A percentile compares a stretch with the other conserved stretches of the same genome.
Conservation (phyloP, 2,329 filamentous ascomycete genomes). For the Fusarium odoratissimum region DNA sequence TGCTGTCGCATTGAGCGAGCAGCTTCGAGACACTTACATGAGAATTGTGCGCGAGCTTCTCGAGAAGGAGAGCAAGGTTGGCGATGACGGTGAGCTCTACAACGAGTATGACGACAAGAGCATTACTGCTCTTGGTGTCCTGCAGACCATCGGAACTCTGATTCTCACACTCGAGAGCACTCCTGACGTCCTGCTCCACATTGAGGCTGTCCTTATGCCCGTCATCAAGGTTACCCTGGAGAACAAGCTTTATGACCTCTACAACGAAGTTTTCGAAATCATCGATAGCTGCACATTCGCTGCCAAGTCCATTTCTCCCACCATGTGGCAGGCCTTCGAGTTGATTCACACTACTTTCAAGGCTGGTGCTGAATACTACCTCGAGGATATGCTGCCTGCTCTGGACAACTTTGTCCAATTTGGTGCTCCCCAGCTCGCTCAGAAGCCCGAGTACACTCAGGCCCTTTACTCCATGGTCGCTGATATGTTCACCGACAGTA, state of each 20-base stretch:
- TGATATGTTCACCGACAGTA: constrained; percentile 92
- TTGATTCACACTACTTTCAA: constrained; percentile 98
- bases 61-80: constrained; percentile 84
- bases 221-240: constrained; percentile 96
- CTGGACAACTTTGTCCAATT: constrained; percentile 98
- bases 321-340: constrained; percentile 99
- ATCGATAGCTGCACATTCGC: constrained; percentile 99
- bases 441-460: constrained; percentile 87
- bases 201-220: constrained; percentile 96
- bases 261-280: constrained; percentile 99
- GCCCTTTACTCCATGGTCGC: constrained; percentile 94
- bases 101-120: constrained; percentile 99
- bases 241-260: constrained; percentile 97
- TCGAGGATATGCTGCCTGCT: constrained; percentile 98
- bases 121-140: constrained; percentile 93
- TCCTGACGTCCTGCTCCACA: constrained; percentile 91
- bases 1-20: constrained; percentile 93
- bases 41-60: constrained; percentile 92
- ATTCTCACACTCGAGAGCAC: constrained; percentile 98
- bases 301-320: constrained; percentile 92
- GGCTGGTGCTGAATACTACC: constrained; percentile 93
- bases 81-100: constrained; percentile 81
- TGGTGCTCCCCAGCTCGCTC: constrained; percentile 80
- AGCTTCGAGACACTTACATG: constrained; percentile 94
- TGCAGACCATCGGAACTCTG: constrained; percentile 97